A percentile compares a stretch with the other conserved stretches of the same genome.
Conservation (phyloP, 805 yeast genomes). For the Nakazawaea sp. region DNA sequence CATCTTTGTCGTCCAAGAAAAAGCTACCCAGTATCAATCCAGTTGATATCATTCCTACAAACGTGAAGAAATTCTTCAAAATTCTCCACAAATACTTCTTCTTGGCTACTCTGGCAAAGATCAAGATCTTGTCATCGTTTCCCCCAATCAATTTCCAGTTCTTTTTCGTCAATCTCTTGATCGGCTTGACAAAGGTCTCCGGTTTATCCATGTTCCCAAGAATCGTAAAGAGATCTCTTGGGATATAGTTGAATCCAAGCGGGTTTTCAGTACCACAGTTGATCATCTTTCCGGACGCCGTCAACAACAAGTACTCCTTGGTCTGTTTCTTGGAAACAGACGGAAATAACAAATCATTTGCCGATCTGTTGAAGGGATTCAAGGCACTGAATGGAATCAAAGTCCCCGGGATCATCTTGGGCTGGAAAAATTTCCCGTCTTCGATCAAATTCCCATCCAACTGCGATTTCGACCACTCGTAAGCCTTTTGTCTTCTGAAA, state of each 20-base stretch:
- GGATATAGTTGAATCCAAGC: conserved; percentile 26
- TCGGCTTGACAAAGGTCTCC: conserved; percentile 23
- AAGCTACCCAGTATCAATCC: conserved; percentile 21
- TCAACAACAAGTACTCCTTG: conserved; percentile 16
- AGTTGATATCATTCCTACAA: conserved; percentile 22
- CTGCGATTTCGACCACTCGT: conserved; percentile 40
- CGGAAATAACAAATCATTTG: conserved; percentile 16
- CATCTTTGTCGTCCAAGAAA: conserved; percentile 15
- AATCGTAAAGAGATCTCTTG: conserved; percentile 35
- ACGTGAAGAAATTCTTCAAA: conserved; percentile 20
- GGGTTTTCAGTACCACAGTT: conserved; percentile 28
- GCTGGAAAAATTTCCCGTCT: conserved; percentile 37
- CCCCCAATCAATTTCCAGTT: conserved; percentile 55
- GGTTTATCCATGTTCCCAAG: conserved; percentile 33
- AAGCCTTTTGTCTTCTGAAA: conserved; percentile 43
- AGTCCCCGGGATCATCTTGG: conserved; percentile 28
- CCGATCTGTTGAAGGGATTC: conserved; percentile 3
- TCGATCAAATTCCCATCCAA: conserved; percentile 28
- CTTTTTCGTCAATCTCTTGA: conserved; percentile 35
- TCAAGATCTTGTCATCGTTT: conserved; percentile 29
- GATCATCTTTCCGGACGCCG: conserved; percentile 27
- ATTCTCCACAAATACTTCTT: conserved; percentile 3
- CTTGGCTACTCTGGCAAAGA: conserved; percentile 29
- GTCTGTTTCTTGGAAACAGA: conserved; percentile 6
- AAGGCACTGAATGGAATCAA: conserved; percentile 16